Conservation (phyloP, 1,284 basidiomycete species). For the Melampsora medusae region DNA sequence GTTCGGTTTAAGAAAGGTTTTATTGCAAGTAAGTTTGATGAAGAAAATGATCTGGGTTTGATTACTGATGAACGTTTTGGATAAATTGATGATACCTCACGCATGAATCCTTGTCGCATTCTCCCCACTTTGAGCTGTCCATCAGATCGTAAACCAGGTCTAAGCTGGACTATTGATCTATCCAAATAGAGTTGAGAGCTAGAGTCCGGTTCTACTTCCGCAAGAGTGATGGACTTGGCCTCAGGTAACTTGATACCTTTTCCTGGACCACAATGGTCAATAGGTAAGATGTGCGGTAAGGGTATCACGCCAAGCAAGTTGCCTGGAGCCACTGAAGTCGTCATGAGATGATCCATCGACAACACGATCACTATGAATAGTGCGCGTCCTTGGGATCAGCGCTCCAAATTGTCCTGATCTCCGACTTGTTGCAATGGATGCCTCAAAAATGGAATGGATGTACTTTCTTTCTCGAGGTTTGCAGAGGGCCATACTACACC, state of each 20-base stretch:
- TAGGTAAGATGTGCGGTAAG: conserved; percentile 15
- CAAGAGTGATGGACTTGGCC: conserved; percentile 11
- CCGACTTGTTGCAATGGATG: too few relatives aligned
- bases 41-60: too few relatives aligned
- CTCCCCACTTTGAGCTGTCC: not conserved
- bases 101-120: conserved; percentile 13
- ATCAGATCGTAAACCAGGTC: not conserved
- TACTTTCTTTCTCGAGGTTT: conserved; percentile 3
- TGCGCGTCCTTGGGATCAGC: too few relatives aligned
- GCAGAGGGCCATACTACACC: conserved; percentile 20
- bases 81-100: too few relatives aligned
- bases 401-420: too few relatives aligned
- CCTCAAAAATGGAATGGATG: too few relatives aligned
- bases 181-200: too few relatives aligned
- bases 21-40: too few relatives aligned
- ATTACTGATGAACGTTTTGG: too few relatives aligned
- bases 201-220: not conserved
- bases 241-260: conserved; percentile 23
- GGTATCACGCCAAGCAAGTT: conserved; percentile 12
- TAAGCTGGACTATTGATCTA: not conserved
- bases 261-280: conserved; percentile 24
- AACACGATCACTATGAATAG: conserved; percentile 5
- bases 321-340: not conserved
- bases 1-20: too few relatives aligned
- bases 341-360: conserved; percentile 13